These are phyloP conservation scores for Oryza meyeriana DNA, from an alignment of 176 grass and related monocot genomes.

Conservation along the genomic window DNA sequence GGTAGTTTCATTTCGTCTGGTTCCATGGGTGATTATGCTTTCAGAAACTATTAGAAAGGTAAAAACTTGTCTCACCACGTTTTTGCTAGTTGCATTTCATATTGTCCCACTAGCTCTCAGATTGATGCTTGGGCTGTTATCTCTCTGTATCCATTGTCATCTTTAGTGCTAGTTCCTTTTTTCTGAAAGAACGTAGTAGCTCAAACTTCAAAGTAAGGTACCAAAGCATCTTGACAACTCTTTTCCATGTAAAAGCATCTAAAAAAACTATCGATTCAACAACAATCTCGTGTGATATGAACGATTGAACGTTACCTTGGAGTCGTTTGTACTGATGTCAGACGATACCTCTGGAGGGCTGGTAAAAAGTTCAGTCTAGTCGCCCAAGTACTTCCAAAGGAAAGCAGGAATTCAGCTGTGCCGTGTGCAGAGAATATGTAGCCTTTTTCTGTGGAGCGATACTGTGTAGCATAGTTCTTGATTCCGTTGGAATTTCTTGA, in stretches of 20 bases:
- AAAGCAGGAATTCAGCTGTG: conserved; percentile 22
- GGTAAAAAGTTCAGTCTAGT: conserved; percentile 27
- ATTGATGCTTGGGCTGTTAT: background rate
- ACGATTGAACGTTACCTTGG: background rate
- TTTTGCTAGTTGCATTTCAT: background rate
- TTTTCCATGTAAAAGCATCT: background rate
- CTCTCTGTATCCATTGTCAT: too few species aligned
- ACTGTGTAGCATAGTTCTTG: background rate
- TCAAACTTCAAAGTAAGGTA: background rate
- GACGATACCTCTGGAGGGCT: background rate
- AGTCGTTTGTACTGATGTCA: background rate
- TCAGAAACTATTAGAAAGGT: background rate
- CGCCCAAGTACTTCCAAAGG: conserved; percentile 20
- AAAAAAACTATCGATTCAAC: background rate
- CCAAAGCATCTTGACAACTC: background rate
- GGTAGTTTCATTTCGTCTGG: too few species aligned
- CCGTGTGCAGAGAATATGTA: conserved; percentile 28
- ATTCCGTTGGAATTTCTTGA: background rate
- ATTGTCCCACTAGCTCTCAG: background rate
- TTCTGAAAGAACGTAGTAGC: background rate
- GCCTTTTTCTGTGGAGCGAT: conserved; percentile 22
- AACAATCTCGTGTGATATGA: background rate
- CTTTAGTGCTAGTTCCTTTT: background rate
- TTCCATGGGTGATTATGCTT: background rate
- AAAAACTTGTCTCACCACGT: background rate